Evolutionary conservation across 2,329 filamentous ascomycete genomes (phyloP).

Genomic region (Fusarium sp.): DNA sequence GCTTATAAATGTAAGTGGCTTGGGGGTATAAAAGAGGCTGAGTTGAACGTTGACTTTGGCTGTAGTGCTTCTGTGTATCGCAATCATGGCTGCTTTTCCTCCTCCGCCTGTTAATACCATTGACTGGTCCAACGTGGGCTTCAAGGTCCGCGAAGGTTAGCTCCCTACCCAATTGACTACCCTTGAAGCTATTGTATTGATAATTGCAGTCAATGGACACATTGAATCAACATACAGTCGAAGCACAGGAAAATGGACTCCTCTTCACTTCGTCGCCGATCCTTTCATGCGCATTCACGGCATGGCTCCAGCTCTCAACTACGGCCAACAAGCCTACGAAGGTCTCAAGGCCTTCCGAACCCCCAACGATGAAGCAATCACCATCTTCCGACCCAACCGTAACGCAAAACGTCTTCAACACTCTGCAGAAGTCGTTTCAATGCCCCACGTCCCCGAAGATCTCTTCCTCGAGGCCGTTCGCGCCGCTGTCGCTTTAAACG

Average conservation of each 20-base stretch:
- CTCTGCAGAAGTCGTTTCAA: slow-evolving; percentile 84
- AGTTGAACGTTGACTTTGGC: slow-evolving; percentile 1
- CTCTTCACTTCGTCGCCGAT: slow-evolving; percentile 82
- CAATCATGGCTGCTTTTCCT: slow-evolving; percentile 71
- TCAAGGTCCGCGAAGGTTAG: slow-evolving; percentile 87
- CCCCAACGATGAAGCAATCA: slow-evolving; percentile 75
- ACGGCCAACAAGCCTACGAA: slow-evolving; percentile 97
- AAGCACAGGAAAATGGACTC: slow-evolving; percentile 79
- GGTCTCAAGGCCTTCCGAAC: slow-evolving; percentile 96
- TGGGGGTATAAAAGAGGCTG: neutral
- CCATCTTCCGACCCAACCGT: slow-evolving; percentile 87
- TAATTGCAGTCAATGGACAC: slow-evolving; percentile 83
- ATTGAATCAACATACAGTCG: slow-evolving; percentile 87
- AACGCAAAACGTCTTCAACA: slow-evolving; percentile 89
- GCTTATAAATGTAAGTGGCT: slow-evolving; percentile 22
- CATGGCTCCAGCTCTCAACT: slow-evolving; percentile 95
- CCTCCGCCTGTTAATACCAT: slow-evolving; percentile 83
- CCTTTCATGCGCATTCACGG: slow-evolving; percentile 91
- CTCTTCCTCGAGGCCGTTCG: slow-evolving; percentile 82
- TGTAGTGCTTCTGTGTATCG: neutral
- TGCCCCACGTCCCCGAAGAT: slow-evolving; percentile 81
- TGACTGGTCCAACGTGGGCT: slow-evolving; percentile 95
- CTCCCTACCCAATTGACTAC: neutral
- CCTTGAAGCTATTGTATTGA: neutral
- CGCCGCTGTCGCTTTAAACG: slow-evolving; percentile 87